Base-by-base conservation (phyloP, 2,329 filamentous ascomycete species). In the Penicillium sp. region DNA sequence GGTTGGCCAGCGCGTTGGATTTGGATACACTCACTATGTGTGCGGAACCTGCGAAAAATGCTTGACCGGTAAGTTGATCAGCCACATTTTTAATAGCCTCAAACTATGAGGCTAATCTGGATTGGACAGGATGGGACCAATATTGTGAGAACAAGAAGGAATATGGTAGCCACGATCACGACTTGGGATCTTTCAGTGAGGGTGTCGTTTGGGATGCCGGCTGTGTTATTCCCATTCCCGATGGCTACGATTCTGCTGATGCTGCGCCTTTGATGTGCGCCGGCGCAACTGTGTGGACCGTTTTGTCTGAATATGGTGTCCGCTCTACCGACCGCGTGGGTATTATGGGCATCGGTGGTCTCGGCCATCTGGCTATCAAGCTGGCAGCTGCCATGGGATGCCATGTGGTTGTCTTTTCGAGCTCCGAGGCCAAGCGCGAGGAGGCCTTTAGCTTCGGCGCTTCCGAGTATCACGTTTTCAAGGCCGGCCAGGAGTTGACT, bases 311-410 rank as follows among this genome's bases (percentile, higher is more conserved):
- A 22, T 81, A 67, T 40, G 59, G 57, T 47, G 80, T 87, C 4
- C 80, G 81, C 1, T 80, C 84, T 0, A 85, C 83, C 1, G 85
- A 85, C 64, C 75, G 69, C 6, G 84, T 90, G 1, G 86, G 78
- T 0, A 78, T 89, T 38, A 73, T 87, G 13, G 85, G 86, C 2
- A 71, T 89, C 6, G 86, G 86, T 16, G 85, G 85, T 0, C 71
- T 89, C 0, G 85, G 85, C 0, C 85, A 89, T 58, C 81, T 88
- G 51, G 86, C 79, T 0, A 67, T 89, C 20, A 75, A 87, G 55
- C 86, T 78, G 61, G 81, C 85, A 0, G 79, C 78, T 51, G 85
- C 85, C 1, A 73, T 89, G 1, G 83, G 83, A n/a, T 83, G 81
- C 26, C 80, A 86, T 29, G 66, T 68, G 11, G 64, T 67, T 13